phyloP scores from a whole-genome alignment of 2,329 filamentous ascomycete species.

The Cadophora luteo-olivacea region DNA sequence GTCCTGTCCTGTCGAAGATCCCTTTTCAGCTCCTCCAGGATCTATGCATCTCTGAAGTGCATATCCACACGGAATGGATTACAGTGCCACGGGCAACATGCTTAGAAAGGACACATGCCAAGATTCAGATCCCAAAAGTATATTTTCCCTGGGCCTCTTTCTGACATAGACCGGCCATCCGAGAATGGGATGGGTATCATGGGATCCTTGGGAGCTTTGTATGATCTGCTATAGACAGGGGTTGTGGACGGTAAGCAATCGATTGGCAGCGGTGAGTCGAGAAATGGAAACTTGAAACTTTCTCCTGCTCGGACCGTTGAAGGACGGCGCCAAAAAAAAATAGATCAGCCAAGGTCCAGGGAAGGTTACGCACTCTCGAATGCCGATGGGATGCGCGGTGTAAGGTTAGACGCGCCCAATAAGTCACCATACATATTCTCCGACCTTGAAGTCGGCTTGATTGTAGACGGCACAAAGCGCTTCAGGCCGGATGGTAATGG shows the following conservation, averaged over 20 bases:
- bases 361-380: not conserved
- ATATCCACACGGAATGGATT: not conserved
- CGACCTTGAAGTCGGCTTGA: no score
- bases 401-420: slow-evolving; percentile 18
- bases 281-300: not conserved
- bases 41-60: slow-evolving; percentile 15
- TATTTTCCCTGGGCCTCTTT: not conserved
- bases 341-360: not conserved
- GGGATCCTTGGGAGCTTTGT: slow-evolving; percentile 11
- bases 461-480: slow-evolving; percentile 23
- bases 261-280: not conserved
- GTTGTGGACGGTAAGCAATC: not conserved
- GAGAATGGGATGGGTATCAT: slow-evolving; percentile 1
- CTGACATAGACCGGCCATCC: not conserved
- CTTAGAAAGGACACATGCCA: slow-evolving; percentile 5
- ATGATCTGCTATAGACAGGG: slow-evolving; percentile 16
- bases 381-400: not conserved
- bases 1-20: slow-evolving; percentile 20
- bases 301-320: slow-evolving; percentile 8
- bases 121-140: not conserved
- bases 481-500: not conserved
- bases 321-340: slow-evolving; percentile 6
- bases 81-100: not conserved
- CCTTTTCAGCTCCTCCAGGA: slow-evolving; percentile 33
- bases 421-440: slow-evolving; percentile 22